Percentiles rank a stretch among this genome's conserved stretches.
Conservation (phyloP, 306 rosid species). For the Oxytropis ochrocephala region DNA sequence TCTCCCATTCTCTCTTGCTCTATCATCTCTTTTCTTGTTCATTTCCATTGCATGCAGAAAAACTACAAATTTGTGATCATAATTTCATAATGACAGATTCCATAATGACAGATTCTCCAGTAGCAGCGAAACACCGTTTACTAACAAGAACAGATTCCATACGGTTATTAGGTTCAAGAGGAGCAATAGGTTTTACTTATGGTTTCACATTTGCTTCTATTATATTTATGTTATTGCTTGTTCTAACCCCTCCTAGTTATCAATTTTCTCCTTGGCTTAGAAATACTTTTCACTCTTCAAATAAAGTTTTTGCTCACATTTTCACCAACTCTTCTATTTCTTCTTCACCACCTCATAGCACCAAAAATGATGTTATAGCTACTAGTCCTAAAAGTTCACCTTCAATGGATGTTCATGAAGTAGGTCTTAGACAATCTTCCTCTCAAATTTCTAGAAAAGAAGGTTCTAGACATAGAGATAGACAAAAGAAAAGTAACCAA, state of each 20-base stretch:
- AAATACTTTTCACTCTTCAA: too few species aligned
- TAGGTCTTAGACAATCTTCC: not conserved
- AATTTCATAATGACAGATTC: not conserved
- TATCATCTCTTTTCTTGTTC: not conserved
- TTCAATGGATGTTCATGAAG: too few species aligned
- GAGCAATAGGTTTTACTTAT: conserved; percentile 40
- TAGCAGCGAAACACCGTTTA: not conserved
- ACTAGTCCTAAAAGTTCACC: not conserved
- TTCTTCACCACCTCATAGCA: not conserved
- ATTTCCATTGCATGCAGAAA: not conserved
- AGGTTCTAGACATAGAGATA: conserved; percentile 6
- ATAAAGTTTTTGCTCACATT: conserved; percentile 28
- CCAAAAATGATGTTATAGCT: not conserved
- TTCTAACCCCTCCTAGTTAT: conserved; percentile 23
- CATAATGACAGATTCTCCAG: conserved; percentile 10
- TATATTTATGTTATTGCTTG: conserved; percentile 8
- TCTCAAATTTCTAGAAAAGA: conserved; percentile 25
- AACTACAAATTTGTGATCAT: not conserved
- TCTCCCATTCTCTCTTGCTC: not conserved
- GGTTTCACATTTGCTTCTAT: conserved; percentile 58
- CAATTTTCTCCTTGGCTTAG: too few species aligned
- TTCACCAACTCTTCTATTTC: conserved; percentile 29
- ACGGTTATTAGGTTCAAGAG: conserved; percentile 40
- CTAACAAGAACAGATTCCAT: conserved; percentile 31
- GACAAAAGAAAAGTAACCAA: not conserved